Base-by-base conservation (phyloP, 305 asterid genomes). In the Andrographis paniculata region DNA sequence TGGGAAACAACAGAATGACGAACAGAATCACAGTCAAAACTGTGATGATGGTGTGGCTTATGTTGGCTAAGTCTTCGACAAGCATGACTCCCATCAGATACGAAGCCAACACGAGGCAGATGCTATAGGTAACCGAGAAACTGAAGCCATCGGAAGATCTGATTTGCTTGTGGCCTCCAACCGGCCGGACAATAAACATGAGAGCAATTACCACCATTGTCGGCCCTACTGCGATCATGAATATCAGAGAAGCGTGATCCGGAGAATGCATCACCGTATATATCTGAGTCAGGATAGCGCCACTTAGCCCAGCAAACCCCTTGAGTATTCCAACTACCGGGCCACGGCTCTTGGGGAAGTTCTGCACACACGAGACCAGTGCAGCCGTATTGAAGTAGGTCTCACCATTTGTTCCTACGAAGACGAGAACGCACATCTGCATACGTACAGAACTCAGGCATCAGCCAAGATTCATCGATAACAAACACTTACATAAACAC, bases 141-240 rank as follows among this genome's bases (percentile, higher is more conserved):
- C 88, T 76, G 46, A 70, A 71, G 16, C 63, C 63, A 48, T 87
- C 95, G 0, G 92, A 76, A 11, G 74, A 54, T 30, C 94, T 68
- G 42, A 70, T 33, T 65, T 84, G 95, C 56, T 48, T 71, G 77
- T 87, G 95, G 21, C 97, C 97, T 48, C 86, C 91, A 33, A 87
- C 92, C 1, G 97, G 95, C 53, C 95, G 60, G 42, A 87, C 62
- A 45, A 84, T 56, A 64, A 87, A 87, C 97, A 87, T 87, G 21
- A 84, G 67, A 23, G 84, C 59, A 45, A 80, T 66, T 48, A 69
- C 83, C 20, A 80, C 77, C 60, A 87, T 71, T 43, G 92, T 67
- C 1, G 97, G 95, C 22, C 92, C 92, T 14, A 80, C 92, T 2
- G 97, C 95, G 62, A 80, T 77, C 95, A 84, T 78, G 27, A 76